phyloP scores from a whole-genome alignment of 2,329 filamentous ascomycete genomes.

The Metarhizium album region DNA sequence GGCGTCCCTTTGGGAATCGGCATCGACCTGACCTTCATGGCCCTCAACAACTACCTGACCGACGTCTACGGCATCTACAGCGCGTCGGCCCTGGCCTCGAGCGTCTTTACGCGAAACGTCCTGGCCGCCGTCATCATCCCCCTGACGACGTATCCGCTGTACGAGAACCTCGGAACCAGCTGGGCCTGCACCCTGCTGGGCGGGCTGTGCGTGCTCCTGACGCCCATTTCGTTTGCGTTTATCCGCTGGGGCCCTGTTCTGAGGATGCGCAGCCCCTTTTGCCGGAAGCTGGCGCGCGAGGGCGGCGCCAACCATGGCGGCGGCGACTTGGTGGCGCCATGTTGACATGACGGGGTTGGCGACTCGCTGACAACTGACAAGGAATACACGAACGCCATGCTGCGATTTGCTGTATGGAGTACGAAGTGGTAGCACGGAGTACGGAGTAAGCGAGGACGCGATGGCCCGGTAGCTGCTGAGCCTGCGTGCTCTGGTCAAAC shows the following conservation, averaged over 20 bases:
- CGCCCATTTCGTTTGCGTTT: slow-evolving; percentile 6
- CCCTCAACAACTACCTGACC: slow-evolving; percentile 8
- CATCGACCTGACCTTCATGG: slow-evolving; percentile 7
- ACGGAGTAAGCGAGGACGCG: too few species aligned
- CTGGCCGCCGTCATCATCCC: slow-evolving; percentile 10
- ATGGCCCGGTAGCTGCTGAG: background rate
- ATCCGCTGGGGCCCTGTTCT: slow-evolving; percentile 4
- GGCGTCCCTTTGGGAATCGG: slow-evolving; percentile 7
- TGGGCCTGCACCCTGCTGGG: slow-evolving; percentile 8
- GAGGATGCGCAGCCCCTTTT: background rate
- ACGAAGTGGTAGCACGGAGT: too few species aligned
- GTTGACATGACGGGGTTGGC: background rate
- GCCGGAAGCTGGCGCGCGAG: background rate
- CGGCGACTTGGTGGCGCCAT: background rate
- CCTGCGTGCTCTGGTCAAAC: background rate
- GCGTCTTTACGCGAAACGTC: slow-evolving; percentile 9
- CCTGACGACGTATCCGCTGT: slow-evolving; percentile 6
- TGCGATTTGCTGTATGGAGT: too few species aligned
- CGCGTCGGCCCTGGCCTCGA: slow-evolving; percentile 13
- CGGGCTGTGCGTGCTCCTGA: slow-evolving; percentile 3
- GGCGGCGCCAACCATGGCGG: background rate
- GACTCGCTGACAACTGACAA: too few species aligned
- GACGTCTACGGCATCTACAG: slow-evolving; percentile 8
- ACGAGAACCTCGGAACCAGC: slow-evolving; percentile 3
- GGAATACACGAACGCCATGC: too few species aligned